phyloP scores from a whole-genome alignment of 306 rosid genomes.

The Lathyrus oleraceus region DNA sequence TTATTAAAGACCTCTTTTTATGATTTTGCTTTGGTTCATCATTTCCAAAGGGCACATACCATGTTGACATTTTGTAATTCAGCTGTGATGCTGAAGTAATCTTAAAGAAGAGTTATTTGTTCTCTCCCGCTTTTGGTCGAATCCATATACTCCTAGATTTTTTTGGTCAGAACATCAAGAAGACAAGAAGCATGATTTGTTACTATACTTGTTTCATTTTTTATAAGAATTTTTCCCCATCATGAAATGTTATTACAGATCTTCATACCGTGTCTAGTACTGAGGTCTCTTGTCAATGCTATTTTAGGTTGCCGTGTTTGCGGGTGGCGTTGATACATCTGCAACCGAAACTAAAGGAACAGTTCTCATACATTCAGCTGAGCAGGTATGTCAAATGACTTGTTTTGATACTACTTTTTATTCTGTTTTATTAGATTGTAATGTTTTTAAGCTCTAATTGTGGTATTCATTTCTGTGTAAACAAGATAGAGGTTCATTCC shows the following conservation, averaged over 20 bases:
- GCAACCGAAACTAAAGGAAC: conserved; percentile 97
- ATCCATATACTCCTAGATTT: neutral
- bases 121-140: neutral
- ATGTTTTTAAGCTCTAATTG: neutral
- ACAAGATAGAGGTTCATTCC: conserved; percentile 21
- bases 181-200: conserved; percentile 4
- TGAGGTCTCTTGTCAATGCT: conserved; percentile 35
- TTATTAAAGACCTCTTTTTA: neutral
- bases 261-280: conserved; percentile 1
- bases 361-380: conserved; percentile 84
- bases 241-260: conserved; percentile 1
- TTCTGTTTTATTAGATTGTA: conserved; percentile 7
- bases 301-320: conserved; percentile 88
- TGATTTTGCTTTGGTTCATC: neutral
- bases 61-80: conserved; percentile 12
- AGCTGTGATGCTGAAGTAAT: neutral
- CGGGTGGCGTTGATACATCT: conserved; percentile 88
- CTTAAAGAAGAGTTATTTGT: neutral
- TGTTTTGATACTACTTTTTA: neutral
- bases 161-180: neutral
- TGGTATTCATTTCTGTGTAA: conserved; percentile 15
- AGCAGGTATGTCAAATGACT: conserved; percentile 59
- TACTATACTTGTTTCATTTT: conserved; percentile 2
- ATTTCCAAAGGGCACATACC: neutral
- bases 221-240: neutral